phyloP scores from a whole-genome alignment of 306 rosid species.

The Cucurbita pepo region DNA sequence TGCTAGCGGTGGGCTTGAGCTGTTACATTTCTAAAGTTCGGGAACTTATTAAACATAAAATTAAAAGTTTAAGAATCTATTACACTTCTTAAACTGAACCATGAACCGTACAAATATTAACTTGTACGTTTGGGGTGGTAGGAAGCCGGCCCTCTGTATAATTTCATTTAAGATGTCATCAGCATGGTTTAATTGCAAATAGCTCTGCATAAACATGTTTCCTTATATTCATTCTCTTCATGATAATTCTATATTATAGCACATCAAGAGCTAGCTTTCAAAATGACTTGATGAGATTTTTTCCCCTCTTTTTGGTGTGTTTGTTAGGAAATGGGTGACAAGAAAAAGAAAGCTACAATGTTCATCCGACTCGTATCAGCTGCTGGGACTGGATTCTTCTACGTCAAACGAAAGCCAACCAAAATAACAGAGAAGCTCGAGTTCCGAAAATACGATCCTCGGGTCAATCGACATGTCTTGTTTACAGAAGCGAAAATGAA shows the following conservation, averaged over 20 bases:
- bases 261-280: neutral
- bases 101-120: too few relatives aligned
- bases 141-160: too few relatives aligned
- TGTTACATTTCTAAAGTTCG: too few relatives aligned
- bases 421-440: slow-evolving; percentile 72
- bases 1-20: too few relatives aligned
- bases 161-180: too few relatives aligned
- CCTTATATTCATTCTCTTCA: neutral
- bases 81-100: too few relatives aligned
- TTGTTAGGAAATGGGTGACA: slow-evolving; percentile 59
- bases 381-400: slow-evolving; percentile 92
- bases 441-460: slow-evolving; percentile 72
- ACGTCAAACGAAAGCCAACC: slow-evolving; percentile 85
- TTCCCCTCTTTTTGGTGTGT: neutral
- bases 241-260: neutral
- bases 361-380: slow-evolving; percentile 77
- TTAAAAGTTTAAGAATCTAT: too few relatives aligned
- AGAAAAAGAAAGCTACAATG: slow-evolving; percentile 78
- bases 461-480: slow-evolving; percentile 78
- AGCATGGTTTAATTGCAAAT: neutral
- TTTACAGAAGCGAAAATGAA: slow-evolving; percentile 95
- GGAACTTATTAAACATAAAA: too few relatives aligned
- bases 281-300: neutral
- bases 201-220: neutral
- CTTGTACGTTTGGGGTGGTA: too few relatives aligned